Evolutionary conservation across 805 yeast species (phyloP).

Genomic region (Monosporozyma solicola): DNA sequence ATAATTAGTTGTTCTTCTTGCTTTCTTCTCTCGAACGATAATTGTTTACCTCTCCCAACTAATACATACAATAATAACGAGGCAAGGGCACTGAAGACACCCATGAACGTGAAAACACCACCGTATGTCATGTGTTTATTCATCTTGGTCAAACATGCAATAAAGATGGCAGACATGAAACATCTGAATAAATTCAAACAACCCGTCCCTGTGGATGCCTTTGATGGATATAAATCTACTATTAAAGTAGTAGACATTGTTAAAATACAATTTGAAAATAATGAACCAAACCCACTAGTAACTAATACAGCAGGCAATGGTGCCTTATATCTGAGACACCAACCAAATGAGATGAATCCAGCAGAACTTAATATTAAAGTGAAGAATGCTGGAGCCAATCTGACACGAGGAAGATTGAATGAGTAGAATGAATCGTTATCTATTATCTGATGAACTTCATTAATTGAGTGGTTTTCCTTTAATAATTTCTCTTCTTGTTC

Average conservation of each 20-base stretch:
- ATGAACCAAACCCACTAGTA: constrained; percentile 47
- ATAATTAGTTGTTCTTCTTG: background rate
- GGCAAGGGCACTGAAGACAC: constrained; percentile 33
- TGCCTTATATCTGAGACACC: constrained; percentile 51
- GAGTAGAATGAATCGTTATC: constrained; percentile 26
- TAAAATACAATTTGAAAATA: constrained; percentile 49
- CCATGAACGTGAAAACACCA: constrained; percentile 69
- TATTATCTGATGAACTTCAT: constrained; percentile 14
- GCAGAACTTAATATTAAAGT: constrained; percentile 35
- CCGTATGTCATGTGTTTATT: constrained; percentile 49
- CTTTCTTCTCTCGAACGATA: constrained; percentile 3
- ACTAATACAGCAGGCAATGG: constrained; percentile 50
- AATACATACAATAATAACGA: constrained; percentile 1
- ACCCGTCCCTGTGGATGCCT: constrained; percentile 67
- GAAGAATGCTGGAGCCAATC: constrained; percentile 40
- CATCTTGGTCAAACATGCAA: constrained; percentile 62
- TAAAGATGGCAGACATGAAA: constrained; percentile 57
- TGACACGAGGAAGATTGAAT: constrained; percentile 47
- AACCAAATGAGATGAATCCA: constrained; percentile 51
- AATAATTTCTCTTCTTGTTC: constrained; percentile 10
- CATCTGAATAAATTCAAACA: constrained; percentile 68
- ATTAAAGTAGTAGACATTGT: constrained; percentile 55
- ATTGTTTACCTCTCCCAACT: constrained; percentile 2
- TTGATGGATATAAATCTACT: constrained; percentile 67
- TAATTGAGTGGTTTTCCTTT: constrained; percentile 13